These are phyloP conservation scores for Neotropicomus parvogracilis DNA, from an alignment of 1,284 basidiomycete genomes.

Conservation along the genomic window DNA sequence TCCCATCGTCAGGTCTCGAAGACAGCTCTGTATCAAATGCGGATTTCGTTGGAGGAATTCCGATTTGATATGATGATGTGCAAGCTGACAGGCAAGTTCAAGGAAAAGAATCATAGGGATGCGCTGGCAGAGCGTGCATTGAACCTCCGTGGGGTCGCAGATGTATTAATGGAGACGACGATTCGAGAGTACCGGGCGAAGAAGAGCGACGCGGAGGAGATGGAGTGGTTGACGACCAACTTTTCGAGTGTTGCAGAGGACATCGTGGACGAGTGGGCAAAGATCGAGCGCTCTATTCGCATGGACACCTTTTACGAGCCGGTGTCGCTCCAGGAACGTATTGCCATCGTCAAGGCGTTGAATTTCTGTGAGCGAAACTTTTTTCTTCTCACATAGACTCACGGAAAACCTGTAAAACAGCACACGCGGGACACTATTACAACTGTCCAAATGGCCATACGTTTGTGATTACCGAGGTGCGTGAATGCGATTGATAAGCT, in stretches of 20 bases:
- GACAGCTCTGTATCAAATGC: constrained; percentile 37
- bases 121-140: constrained; percentile 12
- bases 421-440: constrained; percentile 44
- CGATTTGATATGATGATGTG: constrained; percentile 32
- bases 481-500: constrained; percentile 2
- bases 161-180: constrained; percentile 10
- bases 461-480: constrained; percentile 45
- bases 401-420: constrained; percentile 18
- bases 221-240: constrained; percentile 37
- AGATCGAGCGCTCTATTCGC: constrained; percentile 32
- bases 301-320: constrained; percentile 39
- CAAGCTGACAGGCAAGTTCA: constrained; percentile 16
- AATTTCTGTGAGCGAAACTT: constrained; percentile 34
- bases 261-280: constrained; percentile 38
- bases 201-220: constrained; percentile 24
- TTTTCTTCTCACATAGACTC: neutral
- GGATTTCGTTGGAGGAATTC: constrained; percentile 35
- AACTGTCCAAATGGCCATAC: constrained; percentile 48
- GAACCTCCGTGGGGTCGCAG: neutral
- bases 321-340: constrained; percentile 42
- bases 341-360: constrained; percentile 42
- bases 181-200: constrained; percentile 14
- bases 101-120: constrained; percentile 5
- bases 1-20: constrained; percentile 39
- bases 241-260: constrained; percentile 31